Percentiles rank a stretch among this genome's conserved stretches.
phyloP scores from a whole-genome alignment of 208 protist species.

The Trypanosoma theileri region DNA sequence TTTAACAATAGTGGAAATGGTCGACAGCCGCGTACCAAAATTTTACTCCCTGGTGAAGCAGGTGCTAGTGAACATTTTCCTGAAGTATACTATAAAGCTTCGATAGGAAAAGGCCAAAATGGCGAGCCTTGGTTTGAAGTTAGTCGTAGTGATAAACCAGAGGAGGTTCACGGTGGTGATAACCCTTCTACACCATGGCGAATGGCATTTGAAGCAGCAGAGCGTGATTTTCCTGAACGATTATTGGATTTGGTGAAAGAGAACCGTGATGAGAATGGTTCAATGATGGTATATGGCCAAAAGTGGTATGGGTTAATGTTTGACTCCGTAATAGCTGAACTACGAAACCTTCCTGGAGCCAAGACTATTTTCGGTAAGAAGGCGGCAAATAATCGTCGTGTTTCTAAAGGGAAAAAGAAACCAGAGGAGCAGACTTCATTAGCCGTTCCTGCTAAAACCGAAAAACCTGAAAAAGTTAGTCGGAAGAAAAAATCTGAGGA shows the following conservation, averaged over 20 bases:
- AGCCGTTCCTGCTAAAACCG: slow-evolving; percentile 6
- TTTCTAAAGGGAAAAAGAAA: neutral
- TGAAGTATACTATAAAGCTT: slow-evolving; percentile 43
- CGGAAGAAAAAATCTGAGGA: neutral
- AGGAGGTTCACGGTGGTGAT: slow-evolving; percentile 37
- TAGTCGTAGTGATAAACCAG: slow-evolving; percentile 61
- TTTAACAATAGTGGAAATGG: slow-evolving; percentile 25
- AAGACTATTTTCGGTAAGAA: slow-evolving; percentile 18
- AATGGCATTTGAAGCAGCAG: slow-evolving; percentile 44
- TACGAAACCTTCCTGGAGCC: slow-evolving; percentile 40
- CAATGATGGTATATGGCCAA: slow-evolving; percentile 25
- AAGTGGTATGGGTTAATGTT: slow-evolving; percentile 44
- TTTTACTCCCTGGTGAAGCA: slow-evolving; percentile 19
- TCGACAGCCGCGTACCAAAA: neutral
- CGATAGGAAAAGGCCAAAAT: slow-evolving; percentile 27
- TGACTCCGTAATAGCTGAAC: slow-evolving; percentile 29
- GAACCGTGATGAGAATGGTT: slow-evolving; percentile 13
- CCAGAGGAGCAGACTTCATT: neutral
- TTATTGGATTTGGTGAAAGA: slow-evolving; percentile 7
- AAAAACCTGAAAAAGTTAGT: neutral
- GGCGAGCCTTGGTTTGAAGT: slow-evolving; percentile 45
- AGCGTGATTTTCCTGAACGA: slow-evolving; percentile 49
- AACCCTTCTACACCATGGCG: slow-evolving; percentile 48
- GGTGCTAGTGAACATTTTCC: slow-evolving; percentile 9
- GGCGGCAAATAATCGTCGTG: neutral